These are phyloP conservation scores for Talaromyces liani DNA, from an alignment of 495 filamentous ascomycete genomes.

Conservation along the genomic window DNA sequence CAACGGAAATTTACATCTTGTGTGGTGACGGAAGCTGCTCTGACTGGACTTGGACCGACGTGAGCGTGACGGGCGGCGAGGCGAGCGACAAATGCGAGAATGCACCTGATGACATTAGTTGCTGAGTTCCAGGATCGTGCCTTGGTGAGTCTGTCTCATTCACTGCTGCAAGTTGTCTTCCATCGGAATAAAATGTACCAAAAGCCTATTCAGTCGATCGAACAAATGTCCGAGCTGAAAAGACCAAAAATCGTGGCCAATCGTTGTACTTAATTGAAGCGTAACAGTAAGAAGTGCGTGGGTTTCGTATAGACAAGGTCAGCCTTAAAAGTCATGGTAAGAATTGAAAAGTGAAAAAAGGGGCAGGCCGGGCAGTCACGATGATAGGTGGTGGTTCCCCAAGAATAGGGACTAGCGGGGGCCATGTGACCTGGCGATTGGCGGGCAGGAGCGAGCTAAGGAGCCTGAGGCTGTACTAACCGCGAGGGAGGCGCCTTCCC, in stretches of 20 bases:
- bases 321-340: neutral
- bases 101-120: neutral
- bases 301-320: neutral
- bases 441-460: neutral
- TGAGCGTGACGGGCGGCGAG: neutral
- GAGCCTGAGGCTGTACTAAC: neutral
- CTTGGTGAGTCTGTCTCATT: neutral
- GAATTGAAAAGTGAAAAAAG: neutral
- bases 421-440: neutral
- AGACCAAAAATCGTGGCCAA: neutral
- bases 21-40: conserved; percentile 26
- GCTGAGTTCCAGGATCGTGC: neutral
- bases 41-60: conserved; percentile 7
- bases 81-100: neutral
- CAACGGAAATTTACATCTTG: conserved; percentile 12
- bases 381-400: neutral
- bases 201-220: no score
- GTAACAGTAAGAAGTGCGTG: neutral
- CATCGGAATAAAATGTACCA: neutral
- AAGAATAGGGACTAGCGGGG: neutral
- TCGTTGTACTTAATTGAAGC: neutral
- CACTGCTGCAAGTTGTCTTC: neutral
- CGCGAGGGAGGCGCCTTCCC: neutral
- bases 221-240: neutral
- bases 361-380: neutral